Evolutionary conservation across 495 filamentous ascomycete species (phyloP), one percentile per base, ranked within the genome.

Genomic region (Lasiosphaeris hirsuta): DNA sequence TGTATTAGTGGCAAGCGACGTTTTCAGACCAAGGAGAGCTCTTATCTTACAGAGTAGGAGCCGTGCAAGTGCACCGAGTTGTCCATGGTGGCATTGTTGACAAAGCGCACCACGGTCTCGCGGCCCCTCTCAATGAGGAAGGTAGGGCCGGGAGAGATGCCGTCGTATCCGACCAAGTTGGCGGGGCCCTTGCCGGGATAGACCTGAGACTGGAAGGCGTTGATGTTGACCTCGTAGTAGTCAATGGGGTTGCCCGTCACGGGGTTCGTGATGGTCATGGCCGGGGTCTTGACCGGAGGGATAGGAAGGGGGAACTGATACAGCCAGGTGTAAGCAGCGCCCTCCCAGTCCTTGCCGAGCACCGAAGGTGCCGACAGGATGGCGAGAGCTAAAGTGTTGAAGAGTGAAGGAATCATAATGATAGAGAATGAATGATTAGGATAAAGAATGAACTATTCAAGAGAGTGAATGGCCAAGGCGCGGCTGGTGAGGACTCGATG

Each of bases 21-120:
- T n/a, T n/a, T n/a, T n/a, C n/a, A n/a, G n/a, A n/a, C n/a, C n/a
- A n/a, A n/a, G n/a, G n/a, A n/a, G n/a, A n/a, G n/a, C n/a, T n/a
- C n/a, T n/a, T 30, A 30, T 30, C 60, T 8, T 61, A 66, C 63
- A 13, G 75, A 80, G 59, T 71, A 76, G 0, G 78, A 81, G 3
- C 80, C 81, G 47, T 84, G 81, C 15, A 82, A 70, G 67, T 81
- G 79, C 14, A 82, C 72, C 7, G 76, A 73, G 23, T 71, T 71
- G 6, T 55, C 67, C 40, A 62, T 56, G 23, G 58, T 66, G 15
- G 67, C 74, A 18, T 76, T 74, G 68, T 83, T 84, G 61, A 81
- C 58, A 48, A 82, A 77, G 30, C 81, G 70, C 7, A 84, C 73
- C 5, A 84, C 77, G 0, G 74, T 72, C 61, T 80, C 78, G 0